Conservation (phyloP, 345 rosid species). For the Dimocarpus longan region DNA sequence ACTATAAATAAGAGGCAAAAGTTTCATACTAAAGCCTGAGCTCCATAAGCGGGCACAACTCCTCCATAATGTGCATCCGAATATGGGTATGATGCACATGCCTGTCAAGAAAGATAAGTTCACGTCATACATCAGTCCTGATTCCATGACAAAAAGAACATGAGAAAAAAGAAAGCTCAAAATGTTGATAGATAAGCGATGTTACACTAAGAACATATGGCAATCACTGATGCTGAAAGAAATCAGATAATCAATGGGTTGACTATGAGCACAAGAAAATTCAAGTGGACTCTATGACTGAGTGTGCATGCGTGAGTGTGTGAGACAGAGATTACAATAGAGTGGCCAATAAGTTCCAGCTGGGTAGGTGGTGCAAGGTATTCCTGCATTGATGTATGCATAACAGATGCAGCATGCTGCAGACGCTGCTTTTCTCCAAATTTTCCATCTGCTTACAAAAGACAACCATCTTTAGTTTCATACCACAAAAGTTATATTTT, state of each 20-base stretch:
- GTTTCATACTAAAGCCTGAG: conserved; percentile 53
- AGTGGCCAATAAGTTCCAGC: conserved; percentile 36
- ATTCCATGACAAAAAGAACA: neutral
- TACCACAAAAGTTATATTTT: neutral
- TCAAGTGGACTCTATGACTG: neutral
- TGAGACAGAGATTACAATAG: conserved; percentile 36
- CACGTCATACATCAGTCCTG: conserved; percentile 7
- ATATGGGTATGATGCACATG: conserved; percentile 49
- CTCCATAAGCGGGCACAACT: conserved; percentile 48
- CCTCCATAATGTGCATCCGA: conserved; percentile 49
- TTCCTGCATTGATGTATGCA: conserved; percentile 29
- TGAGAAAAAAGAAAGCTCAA: neutral
- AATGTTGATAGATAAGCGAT: neutral
- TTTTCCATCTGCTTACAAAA: conserved; percentile 28
- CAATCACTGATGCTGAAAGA: neutral
- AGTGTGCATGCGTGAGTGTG: neutral
- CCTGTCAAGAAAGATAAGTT: conserved; percentile 44
- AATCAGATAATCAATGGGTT: neutral
- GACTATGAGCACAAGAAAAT: neutral
- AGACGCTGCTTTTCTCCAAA: conserved; percentile 27
- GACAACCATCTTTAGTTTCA: conserved; percentile 10
- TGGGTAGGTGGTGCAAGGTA: conserved; percentile 30
- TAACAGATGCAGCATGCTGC: conserved; percentile 20
- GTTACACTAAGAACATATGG: neutral
- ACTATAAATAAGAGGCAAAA: conserved; percentile 6